Base-by-base conservation (phyloP, 768 basidiomycete species). In the Termitomyces sp. region DNA sequence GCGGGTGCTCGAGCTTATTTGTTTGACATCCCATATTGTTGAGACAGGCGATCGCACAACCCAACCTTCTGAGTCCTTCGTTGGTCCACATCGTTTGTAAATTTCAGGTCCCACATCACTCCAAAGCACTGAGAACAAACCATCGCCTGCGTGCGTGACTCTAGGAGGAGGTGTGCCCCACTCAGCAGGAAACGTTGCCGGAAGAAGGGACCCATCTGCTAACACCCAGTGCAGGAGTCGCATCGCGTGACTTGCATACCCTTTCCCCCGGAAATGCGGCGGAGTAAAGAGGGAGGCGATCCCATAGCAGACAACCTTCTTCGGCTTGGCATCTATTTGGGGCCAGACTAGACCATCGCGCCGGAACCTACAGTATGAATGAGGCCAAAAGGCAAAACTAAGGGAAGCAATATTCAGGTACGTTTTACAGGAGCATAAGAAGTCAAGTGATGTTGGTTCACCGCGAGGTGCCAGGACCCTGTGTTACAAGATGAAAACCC, bases 161-260 rank as follows among this genome's bases (percentile, higher is more conserved):
- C 63, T 63, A 0, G 63, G 59, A 7, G 82, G 82, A 42, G 79
- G 76, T 2, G 67, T 46, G 16, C 81, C 82, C 81, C 80, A 72
- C 73, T 76, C 49, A 55, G 53, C 5, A 64, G 72, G 60, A 72
- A 74, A 62, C 58, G 54, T 60, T 47, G 50, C 48, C 20, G 66
- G 66, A 36, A 64, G 63, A 4, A 60, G 53, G 46, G 56, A 61
- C 26, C 57, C 60, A 9, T 73, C 70, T 4, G 78, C 78, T 37
- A 81, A 67, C 16, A 82, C 75, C 76, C 78, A 81, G 63, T 88
- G 85, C 39, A 88, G 56, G 22, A 88, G 74, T 14, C 77, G 72
- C 84, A 87, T 84, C 84, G 86, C 83, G 59, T 84, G 82, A 10
- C 67, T 65, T 12, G 79, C 84, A 59, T 85, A 86, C 27, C 86